A percentile compares a stretch with the other conserved stretches of the same genome.
These are phyloP conservation scores for Telopea speciosissima DNA, from an alignment of 177 flowering plant species.

Conservation along the genomic window DNA sequence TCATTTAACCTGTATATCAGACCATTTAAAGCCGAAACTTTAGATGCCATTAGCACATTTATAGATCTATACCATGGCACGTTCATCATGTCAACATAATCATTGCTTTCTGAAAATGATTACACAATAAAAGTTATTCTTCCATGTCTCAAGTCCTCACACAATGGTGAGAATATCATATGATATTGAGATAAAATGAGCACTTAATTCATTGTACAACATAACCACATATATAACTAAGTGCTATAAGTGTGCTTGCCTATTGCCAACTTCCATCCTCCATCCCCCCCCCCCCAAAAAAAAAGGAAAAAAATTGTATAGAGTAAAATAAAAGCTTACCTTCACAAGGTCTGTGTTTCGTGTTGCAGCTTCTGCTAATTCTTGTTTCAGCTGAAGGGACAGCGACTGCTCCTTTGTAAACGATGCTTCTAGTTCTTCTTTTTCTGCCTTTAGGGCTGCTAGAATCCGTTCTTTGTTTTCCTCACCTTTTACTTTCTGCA, in stretches of 20 bases:
- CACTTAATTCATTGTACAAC: no score
- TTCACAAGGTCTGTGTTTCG: conserved; percentile 72
- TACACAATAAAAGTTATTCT: no score
- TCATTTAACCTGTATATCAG: neutral
- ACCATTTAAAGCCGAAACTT: neutral
- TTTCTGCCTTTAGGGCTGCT: conserved; percentile 61
- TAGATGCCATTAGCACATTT: neutral
- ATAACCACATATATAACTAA: no score
- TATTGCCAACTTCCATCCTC: no score
- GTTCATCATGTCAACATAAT: neutral
- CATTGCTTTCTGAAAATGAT: neutral
- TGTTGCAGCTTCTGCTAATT: conserved; percentile 61
- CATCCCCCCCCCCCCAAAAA: no score
- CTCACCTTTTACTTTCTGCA: conserved; percentile 46
- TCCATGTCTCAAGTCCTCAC: no score
- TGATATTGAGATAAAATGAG: no score
- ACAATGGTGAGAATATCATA: no score
- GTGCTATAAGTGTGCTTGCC: no score
- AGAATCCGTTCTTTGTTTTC: conserved; percentile 42
- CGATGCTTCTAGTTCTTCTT: conserved; percentile 74
- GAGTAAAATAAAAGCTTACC: conserved; percentile 31
- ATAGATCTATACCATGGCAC: neutral
- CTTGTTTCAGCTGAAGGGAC: conserved; percentile 70
- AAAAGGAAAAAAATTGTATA: no score
- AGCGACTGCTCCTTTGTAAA: conserved; percentile 71